Evolutionary conservation across 1,284 basidiomycete species (phyloP), one percentile per base, ranked within the genome.

Genomic region (Fomes fomentarius): DNA sequence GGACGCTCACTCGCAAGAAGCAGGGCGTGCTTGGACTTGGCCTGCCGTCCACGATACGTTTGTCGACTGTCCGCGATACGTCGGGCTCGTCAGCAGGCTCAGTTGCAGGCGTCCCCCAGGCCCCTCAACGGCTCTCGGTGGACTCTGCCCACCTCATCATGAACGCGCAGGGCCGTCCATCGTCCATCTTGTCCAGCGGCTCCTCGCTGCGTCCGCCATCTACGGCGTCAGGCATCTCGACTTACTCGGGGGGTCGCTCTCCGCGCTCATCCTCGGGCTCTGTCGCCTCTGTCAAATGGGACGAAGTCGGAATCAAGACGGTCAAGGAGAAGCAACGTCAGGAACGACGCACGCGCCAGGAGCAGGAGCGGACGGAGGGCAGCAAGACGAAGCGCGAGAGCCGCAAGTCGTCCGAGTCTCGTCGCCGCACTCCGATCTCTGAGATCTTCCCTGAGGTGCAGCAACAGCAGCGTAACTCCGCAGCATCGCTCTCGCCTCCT

Each of bases 171-270:
- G 64, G 64, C 60, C 71, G 76, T 3, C 74, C 76, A 2, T 73
- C 77, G 1, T 84, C 83, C 0, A 73, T 76, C 0, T 69, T 78
- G 50, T 83, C 82, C 0, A 77, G 74, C 2, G 71, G 68, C 0
- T 84, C 82, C 6, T 86, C 84, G 7, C 67, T 88, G 24, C 74
- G 85, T 0, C 86, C 86, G 1, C 60, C 78, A 39, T 87, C 84
- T 0, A 75, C 77, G 0, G 74, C 77, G 0, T 87, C 84, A 0
- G 76, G 75, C 14, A 66, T 67, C 24, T 84, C 81, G 4, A 59
- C 56, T 15, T 63, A 66, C 56, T 64, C 65, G 9, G 26, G 41
- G 11, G 58, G 52, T 1, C 65, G 67, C 10, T 65, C 63, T 1
- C 54, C 60, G 37, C 69, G 80, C 15, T 81, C 79, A 3, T 79